Evolutionary conservation across 2,329 filamentous ascomycete species (phyloP).

Genomic region (Lachnellula hyalina): DNA sequence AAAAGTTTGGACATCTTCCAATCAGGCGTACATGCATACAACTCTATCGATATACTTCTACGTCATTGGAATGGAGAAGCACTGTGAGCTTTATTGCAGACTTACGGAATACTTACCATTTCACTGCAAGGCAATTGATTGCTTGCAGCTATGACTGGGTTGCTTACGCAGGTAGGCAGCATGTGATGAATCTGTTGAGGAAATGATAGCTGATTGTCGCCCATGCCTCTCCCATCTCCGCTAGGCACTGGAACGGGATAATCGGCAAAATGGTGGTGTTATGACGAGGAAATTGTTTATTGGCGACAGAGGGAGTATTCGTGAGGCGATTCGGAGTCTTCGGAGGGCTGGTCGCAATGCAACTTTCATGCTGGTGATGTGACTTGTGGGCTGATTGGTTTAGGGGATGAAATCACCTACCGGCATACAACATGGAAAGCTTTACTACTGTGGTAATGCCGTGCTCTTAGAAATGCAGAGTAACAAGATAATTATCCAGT

Average conservation of each 20-base stretch:
- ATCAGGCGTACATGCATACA: background rate
- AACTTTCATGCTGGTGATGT: background rate
- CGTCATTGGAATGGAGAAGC: background rate
- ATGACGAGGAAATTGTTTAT: background rate
- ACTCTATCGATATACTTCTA: background rate
- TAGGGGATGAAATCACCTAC: background rate
- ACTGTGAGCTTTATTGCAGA: background rate
- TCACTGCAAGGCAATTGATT: background rate
- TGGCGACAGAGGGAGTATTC: background rate
- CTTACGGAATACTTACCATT: background rate
- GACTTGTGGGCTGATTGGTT: background rate
- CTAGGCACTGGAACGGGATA: background rate
- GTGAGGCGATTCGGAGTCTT: background rate
- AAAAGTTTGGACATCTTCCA: background rate
- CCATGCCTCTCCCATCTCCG: background rate
- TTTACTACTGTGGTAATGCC: background rate
- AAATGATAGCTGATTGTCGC: conserved; percentile 6
- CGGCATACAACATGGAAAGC: background rate
- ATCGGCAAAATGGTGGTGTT: conserved; percentile 2
- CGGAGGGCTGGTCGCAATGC: background rate
- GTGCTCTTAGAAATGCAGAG: background rate
- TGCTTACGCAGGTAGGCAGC: background rate
- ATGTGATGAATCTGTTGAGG: conserved; percentile 14
- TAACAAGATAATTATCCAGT: background rate
- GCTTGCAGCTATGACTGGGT: conserved; percentile 3